Conservation (phyloP, 2,329 filamentous ascomycete genomes). For the Alternaria tenuissima region DNA sequence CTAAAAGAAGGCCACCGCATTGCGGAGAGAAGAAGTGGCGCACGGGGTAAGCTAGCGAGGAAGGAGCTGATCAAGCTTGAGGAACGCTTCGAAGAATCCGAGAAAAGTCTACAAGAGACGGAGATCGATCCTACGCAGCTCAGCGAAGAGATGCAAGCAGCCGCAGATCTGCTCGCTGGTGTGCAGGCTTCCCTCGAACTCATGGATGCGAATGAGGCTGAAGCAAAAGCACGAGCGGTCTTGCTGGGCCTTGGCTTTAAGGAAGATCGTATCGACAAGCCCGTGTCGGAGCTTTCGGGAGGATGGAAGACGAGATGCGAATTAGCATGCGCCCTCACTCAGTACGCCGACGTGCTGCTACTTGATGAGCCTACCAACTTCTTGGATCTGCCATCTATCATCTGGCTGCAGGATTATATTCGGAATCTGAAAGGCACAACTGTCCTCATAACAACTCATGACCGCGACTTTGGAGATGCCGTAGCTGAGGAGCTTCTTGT, state of each 20-base stretch:
- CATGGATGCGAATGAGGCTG: conserved; percentile 68
- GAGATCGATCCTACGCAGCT: conserved; percentile 65
- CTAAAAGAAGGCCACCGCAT: conserved; percentile 77
- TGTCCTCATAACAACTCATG: conserved; percentile 82
- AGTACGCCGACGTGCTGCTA: conserved; percentile 78
- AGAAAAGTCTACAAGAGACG: conserved; percentile 59
- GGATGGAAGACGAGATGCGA: conserved; percentile 60
- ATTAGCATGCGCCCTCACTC: conserved; percentile 67
- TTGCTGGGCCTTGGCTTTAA: conserved; percentile 77
- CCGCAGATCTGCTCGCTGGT: conserved; percentile 72
- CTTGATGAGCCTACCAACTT: conserved; percentile 91
- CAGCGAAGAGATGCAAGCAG: conserved; percentile 72
- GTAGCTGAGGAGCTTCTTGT: conserved; percentile 80
- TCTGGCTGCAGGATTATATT: conserved; percentile 83
- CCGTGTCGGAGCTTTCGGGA: conserved; percentile 74
- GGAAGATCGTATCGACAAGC: conserved; percentile 65
- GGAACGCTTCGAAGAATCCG: conserved; percentile 68
- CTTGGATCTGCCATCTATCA: conserved; percentile 80
- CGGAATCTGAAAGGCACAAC: conserved; percentile 66
- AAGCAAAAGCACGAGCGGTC: conserved; percentile 68
- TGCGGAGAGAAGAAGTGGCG: conserved; percentile 76
- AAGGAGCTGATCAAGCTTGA: conserved; percentile 77
- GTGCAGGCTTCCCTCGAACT: conserved; percentile 72
- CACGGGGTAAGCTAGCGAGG: conserved; percentile 76
- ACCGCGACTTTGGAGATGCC: conserved; percentile 79